Evolutionary conservation across 441 rosid species (phyloP), one percentile per base, ranked within the genome.

Genomic region (Mallotus japonicus): DNA sequence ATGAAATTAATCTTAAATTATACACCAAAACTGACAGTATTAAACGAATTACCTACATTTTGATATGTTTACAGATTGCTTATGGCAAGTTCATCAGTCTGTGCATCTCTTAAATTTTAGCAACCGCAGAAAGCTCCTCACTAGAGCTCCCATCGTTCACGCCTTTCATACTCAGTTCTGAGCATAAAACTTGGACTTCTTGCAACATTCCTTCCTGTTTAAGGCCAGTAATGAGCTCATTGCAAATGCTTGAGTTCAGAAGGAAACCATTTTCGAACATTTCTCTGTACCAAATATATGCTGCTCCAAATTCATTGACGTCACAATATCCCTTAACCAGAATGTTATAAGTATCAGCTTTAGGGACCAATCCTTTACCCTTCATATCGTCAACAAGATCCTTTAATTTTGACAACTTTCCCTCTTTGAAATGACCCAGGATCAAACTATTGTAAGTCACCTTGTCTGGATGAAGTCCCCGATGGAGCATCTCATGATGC

Each of bases 371-470:
- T 68, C 78, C 88, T 69, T 76, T 78, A 49, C 62, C 77, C 75
- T 82, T 91, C 96, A 91, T 89, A 73, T 83, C 84, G 47, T 71
- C 69, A 61, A 93, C 77, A 61, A 89, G 82, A 75, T 76, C 75
- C 62, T 72, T 77, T 67, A 81, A 79, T 70, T 84, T 82, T 1
- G 77, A 73, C 55, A 83, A 65, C 47, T 79, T 83, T 42, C 89
- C 93, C 54, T 67, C 83, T 70, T 73, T 83, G 13, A 91, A 70
- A 55, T 68, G 83, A 22, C 90, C 89, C 71, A 84, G 53, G 64
- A 93, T 85, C 88, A 93, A 79, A 82, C 86, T 80, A 76, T 90
- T 86, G 49, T 85, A 91, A 34, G 88, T 90, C 86, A 78, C 80
- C 76, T 83, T 86, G 77, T 91, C 88, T 1, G 89, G 77, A 50